These are phyloP conservation scores for Eucalyptus globulus DNA, from an alignment of 345 rosid genomes.

Conservation along the genomic window DNA sequence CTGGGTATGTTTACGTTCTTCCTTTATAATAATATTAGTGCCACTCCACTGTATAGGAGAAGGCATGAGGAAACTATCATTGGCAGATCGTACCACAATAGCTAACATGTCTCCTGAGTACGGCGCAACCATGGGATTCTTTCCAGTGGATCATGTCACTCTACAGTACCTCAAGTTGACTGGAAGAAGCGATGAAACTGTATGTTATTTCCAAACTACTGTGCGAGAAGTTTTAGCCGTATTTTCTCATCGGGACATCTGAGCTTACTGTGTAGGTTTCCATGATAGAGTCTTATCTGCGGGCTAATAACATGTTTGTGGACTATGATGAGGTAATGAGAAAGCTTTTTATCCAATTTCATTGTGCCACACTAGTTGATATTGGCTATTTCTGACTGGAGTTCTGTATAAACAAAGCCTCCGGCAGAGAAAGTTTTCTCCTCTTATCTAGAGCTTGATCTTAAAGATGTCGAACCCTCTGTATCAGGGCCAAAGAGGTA, in stretches of 20 bases:
- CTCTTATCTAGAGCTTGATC: conserved; percentile 53
- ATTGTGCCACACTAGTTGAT: neutral
- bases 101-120: conserved; percentile 96
- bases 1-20: neutral
- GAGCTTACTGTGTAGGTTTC: conserved; percentile 26
- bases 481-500: conserved; percentile 83
- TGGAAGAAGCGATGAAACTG: conserved; percentile 71
- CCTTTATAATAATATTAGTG: neutral
- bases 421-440: conserved; percentile 47
- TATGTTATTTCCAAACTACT: conserved; percentile 2
- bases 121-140: conserved; percentile 98
- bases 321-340: conserved; percentile 70
- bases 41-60: conserved; percentile 30
- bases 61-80: conserved; percentile 77
- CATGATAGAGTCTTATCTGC: conserved; percentile 79
- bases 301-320: conserved; percentile 85
- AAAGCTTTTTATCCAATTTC: neutral
- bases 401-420: conserved; percentile 25
- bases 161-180: conserved; percentile 78
- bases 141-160: conserved; percentile 90
- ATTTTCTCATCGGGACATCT: neutral
- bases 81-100: conserved; percentile 92
- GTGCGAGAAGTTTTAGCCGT: neutral
- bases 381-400: neutral
- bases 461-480: conserved; percentile 72